These are phyloP conservation scores for Aspergillus sp. DNA, from an alignment of 2,329 filamentous ascomycete species.

Conservation along the genomic window DNA sequence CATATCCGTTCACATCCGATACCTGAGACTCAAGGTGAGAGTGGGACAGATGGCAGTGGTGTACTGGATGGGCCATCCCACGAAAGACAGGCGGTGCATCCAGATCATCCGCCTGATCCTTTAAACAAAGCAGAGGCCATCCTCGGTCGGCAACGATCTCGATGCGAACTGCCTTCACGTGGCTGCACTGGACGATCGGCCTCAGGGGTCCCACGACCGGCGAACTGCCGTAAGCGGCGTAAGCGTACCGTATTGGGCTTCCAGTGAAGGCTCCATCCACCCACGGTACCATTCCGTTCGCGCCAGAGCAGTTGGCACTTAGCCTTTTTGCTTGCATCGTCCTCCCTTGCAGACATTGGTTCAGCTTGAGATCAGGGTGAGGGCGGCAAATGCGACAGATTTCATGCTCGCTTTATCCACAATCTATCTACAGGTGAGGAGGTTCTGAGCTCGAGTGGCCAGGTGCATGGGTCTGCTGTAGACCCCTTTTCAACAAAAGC, in stretches of 20 bases:
- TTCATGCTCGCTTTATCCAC: background rate
- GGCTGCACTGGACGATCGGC: constrained; percentile 26
- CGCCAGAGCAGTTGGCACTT: background rate
- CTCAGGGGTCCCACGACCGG: constrained; percentile 26
- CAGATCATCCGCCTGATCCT: background rate
- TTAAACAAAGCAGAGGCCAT: constrained; percentile 6
- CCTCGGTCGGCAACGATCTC: constrained; percentile 21
- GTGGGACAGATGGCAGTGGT: background rate
- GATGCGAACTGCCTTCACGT: constrained; percentile 26
- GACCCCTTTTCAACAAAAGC: background rate
- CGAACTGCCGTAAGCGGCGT: constrained; percentile 21
- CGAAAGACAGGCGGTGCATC: background rate
- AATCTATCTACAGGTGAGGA: background rate
- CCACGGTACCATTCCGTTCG: background rate
- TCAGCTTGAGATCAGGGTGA: background rate
- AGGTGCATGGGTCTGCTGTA: background rate
- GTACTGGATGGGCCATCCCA: background rate
- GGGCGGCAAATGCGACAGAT: background rate
- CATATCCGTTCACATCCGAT: background rate
- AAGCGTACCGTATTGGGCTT: constrained; percentile 10
- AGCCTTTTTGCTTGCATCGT: constrained; percentile 1
- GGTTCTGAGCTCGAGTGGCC: background rate
- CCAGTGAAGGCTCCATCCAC: background rate
- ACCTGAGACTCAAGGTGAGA: background rate
- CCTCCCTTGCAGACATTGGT: constrained; percentile 12